Conservation (phyloP, 2,329 filamentous ascomycete genomes). For the Fusarium longipes region DNA sequence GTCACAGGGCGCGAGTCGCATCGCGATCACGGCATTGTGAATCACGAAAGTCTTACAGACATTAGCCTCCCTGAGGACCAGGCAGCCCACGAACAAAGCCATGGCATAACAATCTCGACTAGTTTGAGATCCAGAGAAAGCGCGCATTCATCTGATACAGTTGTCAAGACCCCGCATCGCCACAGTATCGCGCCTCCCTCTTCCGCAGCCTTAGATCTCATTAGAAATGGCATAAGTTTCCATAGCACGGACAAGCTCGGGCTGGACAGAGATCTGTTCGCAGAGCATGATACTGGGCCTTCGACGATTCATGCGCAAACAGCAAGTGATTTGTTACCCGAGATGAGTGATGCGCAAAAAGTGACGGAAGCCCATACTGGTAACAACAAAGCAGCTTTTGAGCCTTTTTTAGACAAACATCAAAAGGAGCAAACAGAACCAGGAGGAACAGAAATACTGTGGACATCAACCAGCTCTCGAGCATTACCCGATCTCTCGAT, state of each 20-base stretch:
- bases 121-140: slow-evolving; percentile 2
- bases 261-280: neutral
- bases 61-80: slow-evolving; percentile 4
- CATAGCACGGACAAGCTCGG: slow-evolving; percentile 26
- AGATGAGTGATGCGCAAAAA: slow-evolving; percentile 7
- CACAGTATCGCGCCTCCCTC: slow-evolving; percentile 42
- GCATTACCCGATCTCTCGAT: slow-evolving; percentile 10
- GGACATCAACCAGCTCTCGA: slow-evolving; percentile 12
- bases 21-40: neutral
- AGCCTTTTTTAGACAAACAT: slow-evolving; percentile 54
- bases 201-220: slow-evolving; percentile 47
- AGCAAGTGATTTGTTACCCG: neutral
- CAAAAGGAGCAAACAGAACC: slow-evolving; percentile 25
- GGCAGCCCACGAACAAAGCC: neutral
- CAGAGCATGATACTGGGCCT: neutral
- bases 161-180: slow-evolving; percentile 52
- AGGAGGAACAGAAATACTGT: slow-evolving; percentile 19
- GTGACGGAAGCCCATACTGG: neutral
- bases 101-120: neutral
- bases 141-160: slow-evolving; percentile 52
- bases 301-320: neutral
- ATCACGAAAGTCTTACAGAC: slow-evolving; percentile 25
- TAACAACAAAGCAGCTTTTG: neutral
- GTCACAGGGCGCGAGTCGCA: slow-evolving; percentile 21
- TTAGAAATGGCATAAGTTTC: slow-evolving; percentile 50